phyloP scores from a whole-genome alignment of 495 filamentous ascomycete genomes.

The Cladorrhinum samala region DNA sequence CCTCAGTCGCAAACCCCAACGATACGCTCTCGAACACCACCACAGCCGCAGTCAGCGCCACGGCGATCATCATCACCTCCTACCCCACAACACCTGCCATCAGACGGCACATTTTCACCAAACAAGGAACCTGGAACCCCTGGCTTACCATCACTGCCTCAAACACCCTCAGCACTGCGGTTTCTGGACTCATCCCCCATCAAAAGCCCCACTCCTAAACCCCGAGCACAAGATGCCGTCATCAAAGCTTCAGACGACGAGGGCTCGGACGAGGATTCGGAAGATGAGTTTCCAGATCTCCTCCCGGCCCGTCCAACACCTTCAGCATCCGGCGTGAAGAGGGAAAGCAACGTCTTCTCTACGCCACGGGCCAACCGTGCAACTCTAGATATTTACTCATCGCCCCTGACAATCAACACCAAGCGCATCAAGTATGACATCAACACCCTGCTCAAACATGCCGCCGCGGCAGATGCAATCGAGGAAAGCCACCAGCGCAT shows the following conservation, averaged over 20 bases:
- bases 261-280: conserved; percentile 3
- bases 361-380: conserved; percentile 38
- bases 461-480: conserved; percentile 49
- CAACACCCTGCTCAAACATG: conserved; percentile 56
- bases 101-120: too few species aligned
- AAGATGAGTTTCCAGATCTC: conserved; percentile 13
- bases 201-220: conserved; percentile 15
- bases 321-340: neutral
- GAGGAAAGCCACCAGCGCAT: conserved; percentile 53
- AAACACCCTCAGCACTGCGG: conserved; percentile 7
- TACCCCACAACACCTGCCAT: too few species aligned
- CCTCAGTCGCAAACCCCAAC: neutral
- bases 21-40: neutral
- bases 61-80: too few species aligned
- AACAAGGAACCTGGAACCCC: conserved; percentile 11
- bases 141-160: conserved; percentile 11
- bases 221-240: conserved; percentile 35
- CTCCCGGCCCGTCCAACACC: conserved; percentile 1
- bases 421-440: conserved; percentile 61
- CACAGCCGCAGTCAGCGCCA: conserved; percentile 9
- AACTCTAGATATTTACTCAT: conserved; percentile 31
- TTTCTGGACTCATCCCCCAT: conserved; percentile 26
- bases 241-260: conserved; percentile 49
- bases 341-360: neutral
- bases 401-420: conserved; percentile 41